Conservation (phyloP, 768 basidiomycete species). For the Naganishia onofrii region DNA sequence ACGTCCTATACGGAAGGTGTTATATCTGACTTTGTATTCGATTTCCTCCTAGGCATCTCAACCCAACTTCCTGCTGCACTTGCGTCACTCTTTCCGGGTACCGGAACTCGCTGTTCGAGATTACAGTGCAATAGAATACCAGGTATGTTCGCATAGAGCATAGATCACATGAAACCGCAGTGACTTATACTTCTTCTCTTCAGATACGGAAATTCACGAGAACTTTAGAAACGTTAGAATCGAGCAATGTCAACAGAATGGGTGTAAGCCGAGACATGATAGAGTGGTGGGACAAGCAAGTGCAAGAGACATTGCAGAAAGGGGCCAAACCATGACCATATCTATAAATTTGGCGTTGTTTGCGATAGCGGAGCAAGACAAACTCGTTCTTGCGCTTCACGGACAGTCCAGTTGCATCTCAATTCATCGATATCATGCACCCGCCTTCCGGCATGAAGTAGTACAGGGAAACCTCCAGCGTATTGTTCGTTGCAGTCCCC, state of each 20-base stretch:
- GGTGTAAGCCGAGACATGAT: constrained; percentile 41
- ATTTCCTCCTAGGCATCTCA: constrained; percentile 25
- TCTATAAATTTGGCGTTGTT: not conserved
- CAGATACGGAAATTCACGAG: constrained; percentile 48
- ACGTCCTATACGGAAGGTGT: constrained; percentile 32
- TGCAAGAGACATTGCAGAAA: constrained; percentile 24
- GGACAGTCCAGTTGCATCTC: constrained; percentile 3
- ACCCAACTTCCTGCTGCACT: constrained; percentile 45
- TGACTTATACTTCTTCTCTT: not conserved
- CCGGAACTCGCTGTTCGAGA: constrained; percentile 43
- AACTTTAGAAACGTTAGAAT: constrained; percentile 47
- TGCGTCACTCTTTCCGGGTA: constrained; percentile 47
- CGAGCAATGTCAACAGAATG: constrained; percentile 39
- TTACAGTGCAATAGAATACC: constrained; percentile 51
- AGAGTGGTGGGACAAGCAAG: constrained; percentile 43
- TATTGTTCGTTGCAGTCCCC: constrained; percentile 13
- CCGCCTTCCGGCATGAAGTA: constrained; percentile 22
- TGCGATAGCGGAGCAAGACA: not conserved
- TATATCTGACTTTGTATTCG: not conserved
- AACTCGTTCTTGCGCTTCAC: not conserved
- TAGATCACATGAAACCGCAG: not conserved
- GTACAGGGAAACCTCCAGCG: constrained; percentile 20
- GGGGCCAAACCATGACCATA: not conserved
- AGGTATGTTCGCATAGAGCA: constrained; percentile 35
- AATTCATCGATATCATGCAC: constrained; percentile 16